These are phyloP conservation scores for Penicillium verhagenii DNA, from an alignment of 495 filamentous ascomycete genomes.

Conservation along the genomic window DNA sequence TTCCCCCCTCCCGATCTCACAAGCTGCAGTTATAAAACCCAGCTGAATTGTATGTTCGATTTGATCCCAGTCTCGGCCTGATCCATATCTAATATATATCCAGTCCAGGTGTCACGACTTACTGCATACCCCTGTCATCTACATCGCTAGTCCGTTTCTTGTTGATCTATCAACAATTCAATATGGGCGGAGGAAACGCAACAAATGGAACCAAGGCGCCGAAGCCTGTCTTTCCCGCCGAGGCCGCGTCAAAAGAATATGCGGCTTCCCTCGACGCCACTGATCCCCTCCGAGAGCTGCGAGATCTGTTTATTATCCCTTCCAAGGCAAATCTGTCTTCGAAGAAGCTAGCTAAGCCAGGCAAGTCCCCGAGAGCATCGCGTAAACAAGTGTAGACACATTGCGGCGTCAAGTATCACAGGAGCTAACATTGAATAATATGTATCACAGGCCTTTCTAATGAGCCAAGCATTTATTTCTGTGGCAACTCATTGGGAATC, in stretches of 20 bases:
- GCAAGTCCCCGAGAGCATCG: slow-evolving; percentile 22
- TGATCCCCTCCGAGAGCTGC: slow-evolving; percentile 65
- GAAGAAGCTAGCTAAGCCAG: slow-evolving; percentile 56
- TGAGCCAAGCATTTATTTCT: slow-evolving; percentile 73
- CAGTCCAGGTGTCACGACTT: background rate
- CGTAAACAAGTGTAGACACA: too few species aligned
- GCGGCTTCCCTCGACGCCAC: slow-evolving; percentile 63
- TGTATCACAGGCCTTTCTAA: slow-evolving; percentile 34
- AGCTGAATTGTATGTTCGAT: background rate
- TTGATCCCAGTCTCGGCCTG: slow-evolving; percentile 1
- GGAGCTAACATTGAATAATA: too few species aligned
- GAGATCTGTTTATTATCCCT: slow-evolving; percentile 80
- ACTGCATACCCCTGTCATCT: background rate
- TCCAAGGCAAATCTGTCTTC: slow-evolving; percentile 73
- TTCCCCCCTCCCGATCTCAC: slow-evolving; percentile 6
- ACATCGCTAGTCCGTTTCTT: too few species aligned
- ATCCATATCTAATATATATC: background rate
- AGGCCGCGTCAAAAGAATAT: slow-evolving; percentile 50
- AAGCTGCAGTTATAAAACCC: slow-evolving; percentile 14
- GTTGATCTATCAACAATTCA: slow-evolving; percentile 2
- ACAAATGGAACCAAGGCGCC: slow-evolving; percentile 16
- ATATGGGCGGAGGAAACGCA: slow-evolving; percentile 14
- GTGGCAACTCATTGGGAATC: slow-evolving; percentile 91
- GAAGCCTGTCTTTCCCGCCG: slow-evolving; percentile 36
- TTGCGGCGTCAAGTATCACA: too few species aligned